A percentile compares a stretch with the other conserved stretches of the same genome.
phyloP scores from a whole-genome alignment of 768 basidiomycete species.

The Serendipita vermifera region DNA sequence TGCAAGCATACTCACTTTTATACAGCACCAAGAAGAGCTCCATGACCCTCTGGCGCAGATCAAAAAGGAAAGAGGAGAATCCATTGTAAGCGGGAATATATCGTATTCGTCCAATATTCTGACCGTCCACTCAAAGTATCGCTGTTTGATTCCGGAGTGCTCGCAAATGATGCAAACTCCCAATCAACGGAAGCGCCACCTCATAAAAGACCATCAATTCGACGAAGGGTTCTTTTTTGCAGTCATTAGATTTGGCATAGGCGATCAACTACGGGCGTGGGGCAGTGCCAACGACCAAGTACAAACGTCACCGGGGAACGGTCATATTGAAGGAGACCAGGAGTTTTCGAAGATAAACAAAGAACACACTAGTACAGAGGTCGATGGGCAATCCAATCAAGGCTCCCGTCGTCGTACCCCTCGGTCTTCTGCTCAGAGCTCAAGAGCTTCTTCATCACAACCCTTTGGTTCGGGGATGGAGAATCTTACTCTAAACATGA shows the following conservation, averaged over 20 bases:
- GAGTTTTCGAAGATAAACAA: no score
- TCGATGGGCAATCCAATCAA: no score
- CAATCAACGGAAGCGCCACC: neutral
- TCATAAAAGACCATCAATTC: neutral
- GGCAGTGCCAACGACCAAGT: no score
- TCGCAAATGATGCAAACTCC: neutral
- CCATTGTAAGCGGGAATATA: constrained; percentile 5
- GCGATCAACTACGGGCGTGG: neutral
- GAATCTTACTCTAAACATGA: no score
- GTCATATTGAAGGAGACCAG: no score
- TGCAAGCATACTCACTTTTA: neutral
- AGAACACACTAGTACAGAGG: no score
- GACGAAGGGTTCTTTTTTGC: constrained; percentile 5
- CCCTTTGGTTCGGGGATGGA: no score
- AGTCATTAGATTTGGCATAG: neutral
- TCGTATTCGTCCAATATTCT: no score
- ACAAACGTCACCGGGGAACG: no score
- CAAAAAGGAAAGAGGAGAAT: neutral
- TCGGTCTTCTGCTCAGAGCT: no score
- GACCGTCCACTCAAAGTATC: neutral
- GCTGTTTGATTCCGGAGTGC: neutral
- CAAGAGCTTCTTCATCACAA: no score
- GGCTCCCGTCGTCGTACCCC: no score
- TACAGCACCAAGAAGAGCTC: neutral
- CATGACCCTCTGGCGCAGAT: neutral